Evolutionary conservation across 2,329 filamentous ascomycete species (phyloP).

Genomic region (Fusarium sp.): DNA sequence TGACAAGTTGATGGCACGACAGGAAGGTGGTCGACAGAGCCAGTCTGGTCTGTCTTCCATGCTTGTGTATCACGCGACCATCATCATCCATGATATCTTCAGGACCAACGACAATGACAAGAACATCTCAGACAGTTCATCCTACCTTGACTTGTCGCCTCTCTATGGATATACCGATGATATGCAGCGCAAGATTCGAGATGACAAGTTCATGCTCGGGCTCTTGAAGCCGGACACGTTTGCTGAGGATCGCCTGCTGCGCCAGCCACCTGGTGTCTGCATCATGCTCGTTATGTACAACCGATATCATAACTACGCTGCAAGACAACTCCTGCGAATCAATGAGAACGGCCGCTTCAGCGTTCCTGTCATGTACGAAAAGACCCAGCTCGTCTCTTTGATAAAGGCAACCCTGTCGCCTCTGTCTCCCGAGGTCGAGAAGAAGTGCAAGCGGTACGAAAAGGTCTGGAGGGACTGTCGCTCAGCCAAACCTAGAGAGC

Average conservation of each 20-base stretch:
- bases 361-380: conserved; percentile 32
- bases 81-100: conserved; percentile 67
- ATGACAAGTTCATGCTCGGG: conserved; percentile 52
- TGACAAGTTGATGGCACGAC: conserved; percentile 50
- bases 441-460: too few relatives aligned
- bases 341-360: conserved; percentile 59
- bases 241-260: conserved; percentile 72
- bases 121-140: conserved; percentile 55
- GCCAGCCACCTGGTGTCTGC: conserved; percentile 76
- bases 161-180: conserved; percentile 57
- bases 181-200: conserved; percentile 53
- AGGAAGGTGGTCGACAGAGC: conserved; percentile 49
- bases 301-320: conserved; percentile 84
- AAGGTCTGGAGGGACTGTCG: too few relatives aligned
- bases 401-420: neutral
- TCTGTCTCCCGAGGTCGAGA: neutral
- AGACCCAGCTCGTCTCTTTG: conserved; percentile 12
- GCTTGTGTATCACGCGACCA: conserved; percentile 63
- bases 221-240: conserved; percentile 70
- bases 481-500: too few relatives aligned
- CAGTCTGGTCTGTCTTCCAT: conserved; percentile 60
- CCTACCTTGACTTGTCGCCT: conserved; percentile 62
- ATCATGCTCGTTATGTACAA: conserved; percentile 79
- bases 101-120: conserved; percentile 52
- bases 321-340: conserved; percentile 71